phyloP scores from a whole-genome alignment of 345 rosid genomes.

The Brassica juncea region DNA sequence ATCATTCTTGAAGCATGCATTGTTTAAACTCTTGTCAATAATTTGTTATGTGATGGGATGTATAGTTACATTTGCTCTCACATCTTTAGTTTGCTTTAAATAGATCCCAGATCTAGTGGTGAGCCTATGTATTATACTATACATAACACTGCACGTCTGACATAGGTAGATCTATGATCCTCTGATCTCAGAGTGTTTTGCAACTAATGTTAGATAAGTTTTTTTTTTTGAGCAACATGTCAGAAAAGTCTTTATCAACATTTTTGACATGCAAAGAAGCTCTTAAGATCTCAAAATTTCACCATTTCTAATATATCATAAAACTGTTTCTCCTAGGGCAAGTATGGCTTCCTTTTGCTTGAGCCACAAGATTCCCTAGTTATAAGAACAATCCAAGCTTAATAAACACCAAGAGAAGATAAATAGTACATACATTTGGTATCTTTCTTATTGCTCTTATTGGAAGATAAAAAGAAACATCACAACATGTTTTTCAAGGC shows the following conservation, averaged over 20 bases:
- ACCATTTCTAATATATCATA: too few relatives aligned
- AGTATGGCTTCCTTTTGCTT: too few relatives aligned
- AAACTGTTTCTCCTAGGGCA: too few relatives aligned
- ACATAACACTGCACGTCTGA: background rate
- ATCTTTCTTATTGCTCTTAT: constrained; percentile 18
- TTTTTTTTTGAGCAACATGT: background rate
- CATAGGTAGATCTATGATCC: background rate
- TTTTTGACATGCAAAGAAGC: background rate
- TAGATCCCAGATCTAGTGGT: background rate
- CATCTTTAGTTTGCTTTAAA: background rate
- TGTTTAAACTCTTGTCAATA: background rate
- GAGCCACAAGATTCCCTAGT: too few relatives aligned
- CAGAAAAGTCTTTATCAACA: background rate
- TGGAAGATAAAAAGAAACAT: background rate
- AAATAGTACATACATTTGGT: background rate
- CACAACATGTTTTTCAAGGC: constrained; percentile 44
- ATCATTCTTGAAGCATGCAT: background rate
- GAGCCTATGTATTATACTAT: background rate
- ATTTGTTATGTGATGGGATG: background rate
- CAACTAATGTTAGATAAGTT: background rate
- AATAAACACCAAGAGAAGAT: background rate
- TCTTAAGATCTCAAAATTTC: too few relatives aligned
- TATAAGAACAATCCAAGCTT: too few relatives aligned
- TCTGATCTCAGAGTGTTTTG: background rate
- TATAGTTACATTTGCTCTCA: background rate